Base-by-base conservation (phyloP, 495 filamentous ascomycete genomes). In the Wilcoxina mikolae region DNA sequence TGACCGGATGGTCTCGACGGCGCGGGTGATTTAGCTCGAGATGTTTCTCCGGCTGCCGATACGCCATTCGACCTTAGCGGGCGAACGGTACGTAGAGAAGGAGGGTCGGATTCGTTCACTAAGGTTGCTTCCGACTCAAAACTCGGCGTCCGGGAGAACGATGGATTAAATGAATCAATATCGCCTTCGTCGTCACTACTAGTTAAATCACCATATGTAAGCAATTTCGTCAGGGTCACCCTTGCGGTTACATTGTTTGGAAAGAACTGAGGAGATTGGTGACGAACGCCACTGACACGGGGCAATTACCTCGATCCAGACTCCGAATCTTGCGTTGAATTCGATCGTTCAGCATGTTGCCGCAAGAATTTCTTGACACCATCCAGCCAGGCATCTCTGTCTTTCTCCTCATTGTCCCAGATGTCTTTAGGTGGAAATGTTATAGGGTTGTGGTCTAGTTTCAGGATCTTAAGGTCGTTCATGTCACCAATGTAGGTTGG, bases 401-500 rank as follows among this genome's bases (percentile, higher is more conserved):
- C 56, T 0, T 51, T 35, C 20, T 65, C 62, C 3, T 57, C 58
- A 44, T 41, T 53, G 18, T 76, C 72, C 26, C 77, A 63, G 4
- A 80, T 65, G 39, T 84, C 76, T 53, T 70, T 73, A 20, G 82
- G 80, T 0, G 83, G 83, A 58, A 83, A 85, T 5, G 65, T 66
- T 27, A 95, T 73, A 12, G 87, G 86, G 61, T 95, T 95, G 29
- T 85, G 85, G 39, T 86, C 82, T 12, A 95, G 72, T 64, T 90
- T 94, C 57, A 96, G 70, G 58, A 91, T 83, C 55, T 85, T 83
- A 23, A 96, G 74, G 48, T 87, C 87, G 50, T 76, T 79, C 82
- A 95, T 94, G 62, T 91, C 85, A 33, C 84, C 87, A 18, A 96
- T 69, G 51, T 83, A 85, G 11, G 81, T 73, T 18, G 90, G 90